Percentiles rank a stretch among this genome's conserved stretches.
phyloP scores from a whole-genome alignment of 495 filamentous ascomycete genomes.

The Aspergillus diversus region DNA sequence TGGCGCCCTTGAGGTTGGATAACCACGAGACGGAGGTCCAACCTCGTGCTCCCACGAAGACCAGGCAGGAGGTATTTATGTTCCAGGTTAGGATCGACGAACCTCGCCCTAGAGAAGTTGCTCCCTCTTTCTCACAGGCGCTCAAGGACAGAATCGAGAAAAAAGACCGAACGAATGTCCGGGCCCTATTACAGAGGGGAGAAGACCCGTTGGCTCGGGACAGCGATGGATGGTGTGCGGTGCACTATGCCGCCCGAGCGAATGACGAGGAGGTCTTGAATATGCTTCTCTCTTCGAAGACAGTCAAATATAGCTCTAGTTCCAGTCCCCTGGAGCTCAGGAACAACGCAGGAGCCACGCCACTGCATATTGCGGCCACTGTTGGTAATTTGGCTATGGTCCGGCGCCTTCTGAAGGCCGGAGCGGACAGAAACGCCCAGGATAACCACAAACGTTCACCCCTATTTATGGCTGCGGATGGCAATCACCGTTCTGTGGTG shows the following conservation, averaged over 20 bases:
- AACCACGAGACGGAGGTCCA: too few relatives aligned
- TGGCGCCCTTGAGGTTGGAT: too few relatives aligned
- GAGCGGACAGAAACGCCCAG: not conserved
- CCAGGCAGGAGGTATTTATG: too few relatives aligned
- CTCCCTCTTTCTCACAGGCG: not conserved
- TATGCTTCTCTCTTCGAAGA: not conserved
- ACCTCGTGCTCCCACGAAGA: too few relatives aligned
- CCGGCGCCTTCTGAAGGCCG: not conserved
- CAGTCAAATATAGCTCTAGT: not conserved
- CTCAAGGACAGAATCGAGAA: not conserved
- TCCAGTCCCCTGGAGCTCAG: not conserved
- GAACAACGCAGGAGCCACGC: not conserved
- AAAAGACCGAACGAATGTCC: not conserved
- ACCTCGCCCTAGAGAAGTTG: too few relatives aligned
- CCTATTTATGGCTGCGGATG: not conserved
- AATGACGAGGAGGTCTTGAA: not conserved
- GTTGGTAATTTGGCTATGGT: not conserved
- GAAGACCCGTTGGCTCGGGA: not conserved
- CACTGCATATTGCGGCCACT: not conserved
- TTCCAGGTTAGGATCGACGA: too few relatives aligned
- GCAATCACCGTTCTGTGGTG: not conserved
- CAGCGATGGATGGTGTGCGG: not conserved
- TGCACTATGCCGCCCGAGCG: not conserved
- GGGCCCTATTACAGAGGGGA: not conserved
- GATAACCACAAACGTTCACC: not conserved